Base-by-base conservation (phyloP, 345 rosid genomes). In the Luvunga scandens region DNA sequence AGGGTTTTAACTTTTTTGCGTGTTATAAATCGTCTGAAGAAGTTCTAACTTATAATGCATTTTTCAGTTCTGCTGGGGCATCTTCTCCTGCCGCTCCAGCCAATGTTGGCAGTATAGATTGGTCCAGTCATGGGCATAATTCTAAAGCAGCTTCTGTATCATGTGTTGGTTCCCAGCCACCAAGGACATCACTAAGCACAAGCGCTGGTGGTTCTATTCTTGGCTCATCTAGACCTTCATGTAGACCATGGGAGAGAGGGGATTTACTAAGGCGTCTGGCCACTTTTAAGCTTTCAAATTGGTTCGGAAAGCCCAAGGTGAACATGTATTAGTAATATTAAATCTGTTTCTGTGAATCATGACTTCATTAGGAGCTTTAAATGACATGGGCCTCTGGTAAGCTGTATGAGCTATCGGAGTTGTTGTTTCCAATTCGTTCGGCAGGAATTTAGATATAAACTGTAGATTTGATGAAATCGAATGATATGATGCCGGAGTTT, bases 191-290 rank as follows among this genome's bases (percentile, higher is more conserved):
- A 33, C 66, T 84, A 74, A 89, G 91, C 87, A 86, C 89, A 14
- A 88, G 78, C 67, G 86, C 82, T 76, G 90, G 87, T 67, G 89
- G 91, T 67, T 88, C 91, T 70, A 81, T 84, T 66, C 80, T 83
- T 72, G 91, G 92, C 45, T 86, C 92, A 25, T 84, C 92, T 6
- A 88, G 86, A 76, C 85, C 85, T 62, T 90, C 99, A 3, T 97
- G 97, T 84, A 90, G 98, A 75, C 97, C 99, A 39, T 97, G 99
- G 98, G 98, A 97, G 79, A 86, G 98, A 86, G 98, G 94, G 71
- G 98, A 97, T 83, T 85, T 97, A 72, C 87, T 97, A 55, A 85
- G 98, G 86, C 98, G 98, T 9, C 86, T 97, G 82, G 94, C 99
- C 72, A 97, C 98, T 59, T 97, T 97, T 85, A 90, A 88, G 85